A percentile compares a stretch with the other conserved stretches of the same genome.
These are phyloP conservation scores for Liriodendron chinense DNA, from an alignment of 164 flowering plant genomes.

Conservation along the genomic window DNA sequence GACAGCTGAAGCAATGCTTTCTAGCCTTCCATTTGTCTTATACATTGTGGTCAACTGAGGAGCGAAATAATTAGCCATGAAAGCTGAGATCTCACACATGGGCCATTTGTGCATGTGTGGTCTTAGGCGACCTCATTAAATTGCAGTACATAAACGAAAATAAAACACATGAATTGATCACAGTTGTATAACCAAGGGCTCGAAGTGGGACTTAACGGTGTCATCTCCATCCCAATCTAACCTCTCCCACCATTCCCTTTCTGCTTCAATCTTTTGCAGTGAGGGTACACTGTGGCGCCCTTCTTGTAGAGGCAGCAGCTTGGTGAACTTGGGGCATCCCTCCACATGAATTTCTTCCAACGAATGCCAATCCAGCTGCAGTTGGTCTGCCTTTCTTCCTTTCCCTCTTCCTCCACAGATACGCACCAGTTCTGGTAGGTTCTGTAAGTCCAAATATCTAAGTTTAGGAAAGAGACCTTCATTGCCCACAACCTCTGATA, in stretches of 20 bases:
- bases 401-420: neutral
- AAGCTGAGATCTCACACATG: too few species aligned
- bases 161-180: too few species aligned
- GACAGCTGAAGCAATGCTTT: too few species aligned
- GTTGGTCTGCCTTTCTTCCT: too few species aligned
- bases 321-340: neutral
- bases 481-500: neutral
- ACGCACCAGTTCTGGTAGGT: neutral
- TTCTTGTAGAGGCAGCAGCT: neutral
- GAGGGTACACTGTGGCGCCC: neutral
- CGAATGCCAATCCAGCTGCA: neutral
- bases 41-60: too few species aligned
- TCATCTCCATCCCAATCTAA: neutral
- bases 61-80: too few species aligned
- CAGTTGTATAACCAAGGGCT: neutral
- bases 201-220: neutral
- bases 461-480: neutral
- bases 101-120: too few species aligned
- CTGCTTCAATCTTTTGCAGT: neutral
- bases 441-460: too few species aligned
- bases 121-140: too few species aligned
- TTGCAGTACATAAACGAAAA: too few species aligned
- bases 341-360: neutral
- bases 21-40: too few species aligned
- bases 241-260: neutral